Base-by-base conservation (phyloP, 768 basidiomycete genomes). In the Pleurotus platypus region DNA sequence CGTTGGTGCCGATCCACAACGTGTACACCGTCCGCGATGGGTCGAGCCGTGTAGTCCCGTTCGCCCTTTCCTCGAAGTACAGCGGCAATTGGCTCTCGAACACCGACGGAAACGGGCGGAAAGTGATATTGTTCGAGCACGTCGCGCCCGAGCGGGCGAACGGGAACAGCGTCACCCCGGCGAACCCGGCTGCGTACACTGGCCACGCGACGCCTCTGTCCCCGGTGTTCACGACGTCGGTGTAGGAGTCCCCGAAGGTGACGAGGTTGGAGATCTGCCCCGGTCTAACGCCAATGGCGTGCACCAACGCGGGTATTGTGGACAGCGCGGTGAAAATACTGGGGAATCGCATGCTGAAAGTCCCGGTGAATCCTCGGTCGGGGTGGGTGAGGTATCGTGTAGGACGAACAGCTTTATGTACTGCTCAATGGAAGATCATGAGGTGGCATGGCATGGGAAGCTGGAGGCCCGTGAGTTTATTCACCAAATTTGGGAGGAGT, bases 1-100 rank as follows among this genome's bases (percentile, higher is more conserved):
- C 81, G 49, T 74, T 74, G 4, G 76, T 77, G n/a, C 80, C 81
- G 55, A 82, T 81, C 81, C 80, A 82, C 9, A 81, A 67, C 16
- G 77, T 78, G 61, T 77, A 81, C 2, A 81, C 57, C 2, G 81
- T 82, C 45, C 75, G 70, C 3, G 69, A 64, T 0, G 75, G 63
- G 27, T 62, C 47, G 20, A 76, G 60, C 7, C 55, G 55, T 27
- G 46, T 12, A 3, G 58, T 67, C 11, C 65, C 71, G 22, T 64
- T 55, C 0, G 68, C 71, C 15, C 37, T 56, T 35, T 56, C 60
- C 38, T 68, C 60, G 54, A 77, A 64, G 62, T 71, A 78, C 2
- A 64, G 39, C 2, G 77, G 77, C 4, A 79, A 63, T 62, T 76
- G 67, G 62, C 63, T 61, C 58, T 74, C 73, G 57, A 74, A 70